Base-by-base conservation (phyloP, 2,329 filamentous ascomycete species). In the Cyanodermella asteris region DNA sequence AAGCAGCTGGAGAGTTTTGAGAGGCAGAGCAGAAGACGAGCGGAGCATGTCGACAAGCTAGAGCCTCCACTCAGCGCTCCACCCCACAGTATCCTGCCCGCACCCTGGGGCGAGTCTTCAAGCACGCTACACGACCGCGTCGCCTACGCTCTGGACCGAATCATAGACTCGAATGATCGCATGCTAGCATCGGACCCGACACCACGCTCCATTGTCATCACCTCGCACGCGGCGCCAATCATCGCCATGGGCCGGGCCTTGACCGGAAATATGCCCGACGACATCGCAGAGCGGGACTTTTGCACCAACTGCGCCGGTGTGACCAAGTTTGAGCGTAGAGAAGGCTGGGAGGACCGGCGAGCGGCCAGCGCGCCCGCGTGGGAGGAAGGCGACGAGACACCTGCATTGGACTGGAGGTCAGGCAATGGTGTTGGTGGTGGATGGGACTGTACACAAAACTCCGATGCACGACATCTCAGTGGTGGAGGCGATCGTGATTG, bases 401-500 rank as follows among this genome's bases (percentile, higher is more conserved):
- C 30, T 49, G 2, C 40, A 40, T 29, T 58, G 11, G 41, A 49
- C 5, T 77, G 71, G 72, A 59, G 50, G 34, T 50, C 47, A 31
- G 64, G 62, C 1, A 56, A 50, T 13, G 73, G 72, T 12, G 62
- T 82, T 19, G 56, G 60, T 14, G 80, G 78, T 18, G 73, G 72
- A 15, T 97, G 84, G 84, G 59, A 66, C 20, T 82, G 80, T 42
- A 61, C 67, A 31, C 44, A 64, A 26, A 84, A 91, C 50, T 80
- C 80, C 10, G 78, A 91, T 45, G 91, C 81, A 41, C 71, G 64
- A 31, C 91, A 84, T 48, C 53, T 94, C 36, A 66, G 59, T 27
- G 61, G 63, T 27, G 84, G 84, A 6, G 72, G 75, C 38, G 84
- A 94, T 49, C 61, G 82, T 53, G 81, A 81, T 43, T 94, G 84